Base-by-base conservation (phyloP, 768 basidiomycete species). In the Auricularia heimuer region DNA sequence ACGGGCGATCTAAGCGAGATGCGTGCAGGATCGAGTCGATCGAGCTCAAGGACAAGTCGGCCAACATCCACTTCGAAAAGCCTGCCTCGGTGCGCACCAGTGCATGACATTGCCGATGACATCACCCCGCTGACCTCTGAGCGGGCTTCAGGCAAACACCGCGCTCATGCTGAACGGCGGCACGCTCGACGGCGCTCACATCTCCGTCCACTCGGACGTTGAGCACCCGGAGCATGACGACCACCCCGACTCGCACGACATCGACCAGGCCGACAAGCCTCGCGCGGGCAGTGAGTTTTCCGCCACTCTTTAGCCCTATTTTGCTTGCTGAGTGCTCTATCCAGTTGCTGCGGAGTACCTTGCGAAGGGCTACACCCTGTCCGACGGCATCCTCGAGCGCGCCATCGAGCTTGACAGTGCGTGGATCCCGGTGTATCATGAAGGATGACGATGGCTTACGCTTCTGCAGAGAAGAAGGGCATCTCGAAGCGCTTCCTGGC, bases 291-390 rank as follows among this genome's bases (percentile, higher is more conserved):
- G 89, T 90, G 69, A 70, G 86, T 76, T 4, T 1, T 18, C 1
- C 21, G 44, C 14, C 3, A 1, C 14, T 12, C 24, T 42, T 36
- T 44, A 1, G 29, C 39, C 24, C 18, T 16, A 16, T 54, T 11
- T 29, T 0, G 56, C 24, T 64, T 21, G 70, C 21, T 47, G 33
- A 42, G 45, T 16, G 3, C 51, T 3, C 1, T 35, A 67, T 65
- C 67, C 72, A 85, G 92, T 97, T 71, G 89, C 90, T 34, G 95
- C 96, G 35, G 96, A 98, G 74, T 93, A 95, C 75, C 83, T 99
- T 56, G 93, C 96, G 1, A 86, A 84, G 71, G 97, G 96, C 1
- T 98, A 98, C 77, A 71, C 71, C 62, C 82, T 98, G 34, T 85
- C 86, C 18, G 95, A 98, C 72, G 72, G 80, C 61, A 82, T 94